Conservation (phyloP, 805 yeast genomes). For the Schwanniomyces pseudopolymorphus region DNA sequence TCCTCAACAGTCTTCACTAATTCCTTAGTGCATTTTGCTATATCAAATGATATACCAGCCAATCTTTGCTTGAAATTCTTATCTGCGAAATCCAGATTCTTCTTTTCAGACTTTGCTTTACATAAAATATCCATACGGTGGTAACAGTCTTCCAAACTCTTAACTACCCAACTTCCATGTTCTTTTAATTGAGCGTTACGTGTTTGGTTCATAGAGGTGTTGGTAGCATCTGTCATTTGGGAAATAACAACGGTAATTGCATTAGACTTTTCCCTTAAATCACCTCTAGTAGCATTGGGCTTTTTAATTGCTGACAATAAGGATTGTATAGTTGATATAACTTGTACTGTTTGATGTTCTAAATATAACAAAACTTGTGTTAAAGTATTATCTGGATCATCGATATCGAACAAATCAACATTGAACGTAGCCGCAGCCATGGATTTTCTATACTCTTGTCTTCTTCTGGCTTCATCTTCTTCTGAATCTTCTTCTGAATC, state of each 20-base stretch:
- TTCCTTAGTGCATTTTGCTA: constrained; percentile 95
- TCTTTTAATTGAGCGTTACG: constrained; percentile 82
- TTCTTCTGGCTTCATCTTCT: constrained; percentile 36
- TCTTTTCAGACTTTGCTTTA: constrained; percentile 37
- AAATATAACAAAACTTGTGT: constrained; percentile 79
- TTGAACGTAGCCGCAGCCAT: constrained; percentile 61
- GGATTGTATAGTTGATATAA: constrained; percentile 84
- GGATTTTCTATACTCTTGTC: constrained; percentile 46
- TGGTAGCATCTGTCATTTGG: constrained; percentile 89
- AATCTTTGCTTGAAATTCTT: constrained; percentile 87
- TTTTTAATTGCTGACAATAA: constrained; percentile 73
- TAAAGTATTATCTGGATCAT: constrained; percentile 85
- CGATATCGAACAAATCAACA: constrained; percentile 73
- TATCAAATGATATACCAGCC: constrained; percentile 94
- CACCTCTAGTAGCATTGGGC: constrained; percentile 74
- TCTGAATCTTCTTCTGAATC: constrained; percentile 18
- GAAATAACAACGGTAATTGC: constrained; percentile 78
- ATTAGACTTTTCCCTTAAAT: constrained; percentile 65
- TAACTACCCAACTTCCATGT: constrained; percentile 90
- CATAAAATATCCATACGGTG: constrained; percentile 78
- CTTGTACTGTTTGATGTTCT: constrained; percentile 92
- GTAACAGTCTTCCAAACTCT: constrained; percentile 80
- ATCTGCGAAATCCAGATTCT: constrained; percentile 72
- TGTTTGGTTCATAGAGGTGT: constrained; percentile 83
- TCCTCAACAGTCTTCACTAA: constrained; percentile 95